Evolutionary conservation across 352 stramenopile species (phyloP), one percentile per base, ranked within the genome.

Genomic region (Phytophthora crassamura): DNA sequence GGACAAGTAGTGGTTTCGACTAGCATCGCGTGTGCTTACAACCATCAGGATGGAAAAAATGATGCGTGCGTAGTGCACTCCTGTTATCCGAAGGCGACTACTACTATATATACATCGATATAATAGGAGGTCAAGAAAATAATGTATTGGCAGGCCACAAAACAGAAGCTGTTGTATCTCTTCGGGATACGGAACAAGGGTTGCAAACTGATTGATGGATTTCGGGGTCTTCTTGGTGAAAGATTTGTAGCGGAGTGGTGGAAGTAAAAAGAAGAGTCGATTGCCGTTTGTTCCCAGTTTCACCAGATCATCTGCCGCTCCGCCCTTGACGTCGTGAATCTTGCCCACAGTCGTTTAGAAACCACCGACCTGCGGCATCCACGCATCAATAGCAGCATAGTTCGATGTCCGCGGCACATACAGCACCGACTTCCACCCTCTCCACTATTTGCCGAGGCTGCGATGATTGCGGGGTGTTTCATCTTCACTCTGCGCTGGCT

Each of bases 251-350:
- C 72, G 68, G 46, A 64, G 66, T 56, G 69, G 69, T 62, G 69
- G 69, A 64, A 74, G 64, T 54, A 77, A 60, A 57, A 70, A 72
- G 56, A 46, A 70, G 59, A 77, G 59, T 34, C 64, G 64, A 65
- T 78, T 72, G 53, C 59, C 51, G 25, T 63, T 65, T 38, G 15
- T 7, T 64, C 66, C 69, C 59, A 77, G 65, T 67, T 74, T 70
- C 34, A 11, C 41, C 53, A 77, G 18, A 69, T 74, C 50, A 28
- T 69, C 55, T 75, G 30, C 54, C 52, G 55, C 56, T 1, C 59
- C 54, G 46, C 22, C 20, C 58, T 74, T 72, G 52, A 69, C 68
- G 33, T 57, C 59, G 18, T 72, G 34, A 1, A 28, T 77, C 25
- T 45, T 77, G 51, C 47, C 64, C 57, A 73, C 60, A 15, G 61